phyloP scores from a whole-genome alignment of 768 basidiomycete species.

The Phanerodontia chrysosporium region DNA sequence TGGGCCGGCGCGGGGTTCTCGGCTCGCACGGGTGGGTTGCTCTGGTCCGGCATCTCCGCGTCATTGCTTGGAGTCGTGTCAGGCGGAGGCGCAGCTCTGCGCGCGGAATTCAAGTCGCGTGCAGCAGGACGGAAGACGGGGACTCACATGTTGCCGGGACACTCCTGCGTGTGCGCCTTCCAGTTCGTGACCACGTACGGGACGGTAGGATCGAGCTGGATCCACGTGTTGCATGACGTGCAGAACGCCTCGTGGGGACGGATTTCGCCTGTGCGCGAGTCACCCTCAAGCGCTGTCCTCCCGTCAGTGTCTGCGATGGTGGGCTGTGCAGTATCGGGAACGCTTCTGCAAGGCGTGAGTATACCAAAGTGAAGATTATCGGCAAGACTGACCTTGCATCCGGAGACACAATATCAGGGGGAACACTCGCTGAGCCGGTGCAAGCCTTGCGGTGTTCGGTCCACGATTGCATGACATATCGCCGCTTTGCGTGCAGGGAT shows the following conservation, averaged over 20 bases:
- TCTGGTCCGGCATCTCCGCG: background rate
- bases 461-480: conserved; percentile 61
- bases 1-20: background rate
- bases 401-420: background rate
- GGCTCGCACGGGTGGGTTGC: background rate
- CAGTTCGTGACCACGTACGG: conserved; percentile 49
- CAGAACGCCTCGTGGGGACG: conserved; percentile 53
- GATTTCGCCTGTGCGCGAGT: conserved; percentile 47
- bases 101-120: background rate
- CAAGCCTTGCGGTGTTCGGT: conserved; percentile 50
- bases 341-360: too few species aligned
- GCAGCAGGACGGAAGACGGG: background rate
- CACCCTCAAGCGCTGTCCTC: conserved; percentile 47
- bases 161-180: conserved; percentile 47
- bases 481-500: conserved; percentile 48
- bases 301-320: conserved; percentile 39
- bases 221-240: conserved; percentile 59
- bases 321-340: too few species aligned
- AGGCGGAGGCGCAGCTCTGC: background rate
- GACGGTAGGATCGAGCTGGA: conserved; percentile 37
- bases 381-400: too few species aligned
- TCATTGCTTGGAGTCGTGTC: background rate
- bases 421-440: conserved; percentile 11
- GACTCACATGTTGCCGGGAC: conserved; percentile 30
- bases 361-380: too few species aligned